These are phyloP conservation scores for Yamadazyma sp. DNA, from an alignment of 1,139 yeast species.

Conservation along the genomic window DNA sequence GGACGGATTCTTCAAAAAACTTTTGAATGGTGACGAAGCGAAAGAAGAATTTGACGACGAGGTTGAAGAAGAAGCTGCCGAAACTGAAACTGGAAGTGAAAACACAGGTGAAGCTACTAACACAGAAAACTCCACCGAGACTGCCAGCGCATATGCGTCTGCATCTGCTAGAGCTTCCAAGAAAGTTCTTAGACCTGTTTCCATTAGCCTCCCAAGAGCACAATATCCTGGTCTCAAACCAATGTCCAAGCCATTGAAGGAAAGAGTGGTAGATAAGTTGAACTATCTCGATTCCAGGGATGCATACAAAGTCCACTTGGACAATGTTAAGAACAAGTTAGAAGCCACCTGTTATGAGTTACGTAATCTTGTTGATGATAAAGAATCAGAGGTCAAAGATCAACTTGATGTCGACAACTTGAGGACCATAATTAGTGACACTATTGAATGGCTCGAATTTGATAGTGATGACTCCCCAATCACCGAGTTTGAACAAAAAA, in stretches of 20 bases:
- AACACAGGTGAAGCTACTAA: constrained; percentile 8
- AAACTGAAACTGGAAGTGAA: constrained; percentile 10
- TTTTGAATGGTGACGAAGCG: constrained; percentile 23
- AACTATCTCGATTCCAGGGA: constrained; percentile 44
- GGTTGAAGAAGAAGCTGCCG: constrained; percentile 14
- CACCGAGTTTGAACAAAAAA: constrained; percentile 35
- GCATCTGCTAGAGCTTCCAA: constrained; percentile 16
- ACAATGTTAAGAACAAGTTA: constrained; percentile 51
- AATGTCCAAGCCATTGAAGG: constrained; percentile 40
- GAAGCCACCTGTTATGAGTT: constrained; percentile 61
- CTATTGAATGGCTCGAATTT: constrained; percentile 78
- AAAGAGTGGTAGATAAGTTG: constrained; percentile 28
- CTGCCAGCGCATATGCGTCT: constrained; percentile 14
- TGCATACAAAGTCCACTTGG: constrained; percentile 42
- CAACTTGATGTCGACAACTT: constrained; percentile 32
- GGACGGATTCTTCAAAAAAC: constrained; percentile 28
- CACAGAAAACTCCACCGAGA: constrained; percentile 20
- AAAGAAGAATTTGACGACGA: constrained; percentile 16
- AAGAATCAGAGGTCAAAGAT: constrained; percentile 38
- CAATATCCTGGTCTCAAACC: constrained; percentile 46
- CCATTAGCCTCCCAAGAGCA: constrained; percentile 26
- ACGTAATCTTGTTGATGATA: constrained; percentile 52
- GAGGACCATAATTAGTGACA: constrained; percentile 38
- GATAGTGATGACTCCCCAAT: constrained; percentile 59
- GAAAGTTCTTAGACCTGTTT: constrained; percentile 21